Conservation (phyloP, 805 yeast species). For the Kazachstania psychrophila region DNA sequence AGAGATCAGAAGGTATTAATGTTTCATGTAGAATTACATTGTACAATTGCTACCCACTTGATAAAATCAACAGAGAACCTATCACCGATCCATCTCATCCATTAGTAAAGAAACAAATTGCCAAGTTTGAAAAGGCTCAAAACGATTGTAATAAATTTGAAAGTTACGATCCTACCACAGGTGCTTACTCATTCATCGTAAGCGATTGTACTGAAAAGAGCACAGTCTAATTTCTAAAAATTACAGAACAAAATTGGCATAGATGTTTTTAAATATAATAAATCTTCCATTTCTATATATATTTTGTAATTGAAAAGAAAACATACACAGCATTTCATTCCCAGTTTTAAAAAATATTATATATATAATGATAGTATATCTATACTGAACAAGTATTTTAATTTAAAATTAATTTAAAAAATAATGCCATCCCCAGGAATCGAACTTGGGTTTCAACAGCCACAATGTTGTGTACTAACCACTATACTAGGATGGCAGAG, state of each 20-base stretch:
- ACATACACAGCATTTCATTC: too few relatives aligned
- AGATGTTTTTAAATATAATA: too few relatives aligned
- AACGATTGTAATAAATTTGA: constrained; percentile 51
- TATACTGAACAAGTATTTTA: too few relatives aligned
- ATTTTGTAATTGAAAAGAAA: too few relatives aligned
- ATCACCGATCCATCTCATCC: constrained; percentile 73
- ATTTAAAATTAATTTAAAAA: too few relatives aligned
- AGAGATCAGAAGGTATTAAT: constrained; percentile 73
- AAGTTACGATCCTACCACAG: constrained; percentile 67
- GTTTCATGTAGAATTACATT: constrained; percentile 63
- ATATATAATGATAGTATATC: too few relatives aligned
- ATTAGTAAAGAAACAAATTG: constrained; percentile 56
- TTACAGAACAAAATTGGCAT: too few relatives aligned
- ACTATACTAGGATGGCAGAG: constrained; percentile 34
- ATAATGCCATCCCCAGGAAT: constrained; percentile 8
- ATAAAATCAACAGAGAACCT: constrained; percentile 59
- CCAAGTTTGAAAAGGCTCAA: constrained; percentile 43
- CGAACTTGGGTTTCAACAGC: constrained; percentile 30
- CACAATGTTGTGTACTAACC: constrained; percentile 33
- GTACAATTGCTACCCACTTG: constrained; percentile 73
- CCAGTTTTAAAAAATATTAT: too few relatives aligned
- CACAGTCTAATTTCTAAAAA: too few relatives aligned
- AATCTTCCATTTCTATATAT: too few relatives aligned
- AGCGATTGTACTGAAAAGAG: too few relatives aligned
- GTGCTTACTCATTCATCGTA: constrained; percentile 58